Percentiles rank a stretch among this genome's conserved stretches.
These are phyloP conservation scores for Dictyostelium citrinum DNA, from an alignment of 78 protist genomes.

Conservation along the genomic window DNA sequence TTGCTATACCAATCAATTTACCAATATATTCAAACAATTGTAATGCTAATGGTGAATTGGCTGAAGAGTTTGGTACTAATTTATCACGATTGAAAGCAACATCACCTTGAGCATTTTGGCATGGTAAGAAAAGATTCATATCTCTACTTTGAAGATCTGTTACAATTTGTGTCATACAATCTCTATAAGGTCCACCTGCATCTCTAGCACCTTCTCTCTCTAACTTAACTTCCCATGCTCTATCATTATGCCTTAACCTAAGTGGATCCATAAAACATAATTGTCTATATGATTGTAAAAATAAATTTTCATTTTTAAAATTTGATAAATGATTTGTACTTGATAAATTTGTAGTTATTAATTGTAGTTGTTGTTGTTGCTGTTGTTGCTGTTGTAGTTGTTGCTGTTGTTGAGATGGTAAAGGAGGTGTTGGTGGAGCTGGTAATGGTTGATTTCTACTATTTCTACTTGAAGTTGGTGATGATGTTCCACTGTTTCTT, in stretches of 20 bases:
- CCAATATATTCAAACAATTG: constrained; percentile 75
- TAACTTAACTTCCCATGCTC: constrained; percentile 81
- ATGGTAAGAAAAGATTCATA: constrained; percentile 66
- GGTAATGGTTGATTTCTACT: constrained; percentile 1
- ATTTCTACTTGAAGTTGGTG: neutral
- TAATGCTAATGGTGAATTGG: constrained; percentile 40
- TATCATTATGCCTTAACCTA: constrained; percentile 53
- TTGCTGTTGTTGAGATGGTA: neutral
- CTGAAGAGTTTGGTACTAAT: constrained; percentile 75
- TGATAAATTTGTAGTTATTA: neutral
- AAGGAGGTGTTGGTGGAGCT: neutral
- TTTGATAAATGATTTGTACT: neutral
- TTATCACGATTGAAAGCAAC: constrained; percentile 84
- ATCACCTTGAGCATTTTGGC: constrained; percentile 81
- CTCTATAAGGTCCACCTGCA: constrained; percentile 86
- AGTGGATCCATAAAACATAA: constrained; percentile 39
- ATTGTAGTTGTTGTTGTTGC: neutral
- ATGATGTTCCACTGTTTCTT: neutral
- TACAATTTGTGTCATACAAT: constrained; percentile 61
- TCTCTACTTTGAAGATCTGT: constrained; percentile 53
- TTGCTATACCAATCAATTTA: constrained; percentile 75
- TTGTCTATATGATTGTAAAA: constrained; percentile 65
- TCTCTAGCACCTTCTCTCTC: constrained; percentile 83
- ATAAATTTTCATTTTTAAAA: constrained; percentile 51
- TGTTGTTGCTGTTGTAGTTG: neutral